phyloP scores from a whole-genome alignment of 768 basidiomycete species.

The Crepidotus variabilis region DNA sequence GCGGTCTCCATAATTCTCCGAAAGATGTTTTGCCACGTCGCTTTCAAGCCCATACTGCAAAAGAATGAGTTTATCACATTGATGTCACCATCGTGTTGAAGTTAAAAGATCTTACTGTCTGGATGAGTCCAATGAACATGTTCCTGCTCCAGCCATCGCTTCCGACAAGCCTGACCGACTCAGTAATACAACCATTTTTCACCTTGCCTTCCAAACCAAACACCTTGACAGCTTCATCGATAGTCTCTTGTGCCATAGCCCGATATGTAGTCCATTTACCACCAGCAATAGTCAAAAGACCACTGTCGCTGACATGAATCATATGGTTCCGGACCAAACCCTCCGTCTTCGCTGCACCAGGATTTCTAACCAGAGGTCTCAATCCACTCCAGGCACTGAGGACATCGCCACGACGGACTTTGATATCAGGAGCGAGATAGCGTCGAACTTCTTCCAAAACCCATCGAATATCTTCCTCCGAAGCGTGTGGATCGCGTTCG shows the following conservation, averaged over 20 bases:
- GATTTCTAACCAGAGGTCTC: slow-evolving; percentile 85
- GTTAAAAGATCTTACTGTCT: slow-evolving; percentile 54
- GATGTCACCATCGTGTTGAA: too few relatives aligned
- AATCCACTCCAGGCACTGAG: slow-evolving; percentile 94
- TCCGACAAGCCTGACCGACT: slow-evolving; percentile 78
- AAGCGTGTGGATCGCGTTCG: slow-evolving; percentile 69
- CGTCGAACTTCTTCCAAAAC: slow-evolving; percentile 89
- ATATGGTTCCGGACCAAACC: slow-evolving; percentile 92
- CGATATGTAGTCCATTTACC: slow-evolving; percentile 99
- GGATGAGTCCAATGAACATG: slow-evolving; percentile 96
- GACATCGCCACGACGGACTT: slow-evolving; percentile 91
- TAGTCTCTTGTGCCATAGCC: slow-evolving; percentile 93
- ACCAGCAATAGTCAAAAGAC: slow-evolving; percentile 90
- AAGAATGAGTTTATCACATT: not conserved
- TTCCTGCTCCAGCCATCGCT: slow-evolving; percentile 93
- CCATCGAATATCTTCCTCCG: slow-evolving; percentile 96
- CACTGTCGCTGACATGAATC: slow-evolving; percentile 76
- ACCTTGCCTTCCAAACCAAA: slow-evolving; percentile 60
- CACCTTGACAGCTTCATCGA: slow-evolving; percentile 79
- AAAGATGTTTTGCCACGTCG: slow-evolving; percentile 89
- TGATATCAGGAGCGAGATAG: slow-evolving; percentile 90
- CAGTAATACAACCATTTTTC: slow-evolving; percentile 71
- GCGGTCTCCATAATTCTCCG: slow-evolving; percentile 93
- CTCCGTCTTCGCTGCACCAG: slow-evolving; percentile 65
- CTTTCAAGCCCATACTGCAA: slow-evolving; percentile 81